Base-by-base conservation (phyloP, 306 rosid species). In the Lithocarpus polystachyus region DNA sequence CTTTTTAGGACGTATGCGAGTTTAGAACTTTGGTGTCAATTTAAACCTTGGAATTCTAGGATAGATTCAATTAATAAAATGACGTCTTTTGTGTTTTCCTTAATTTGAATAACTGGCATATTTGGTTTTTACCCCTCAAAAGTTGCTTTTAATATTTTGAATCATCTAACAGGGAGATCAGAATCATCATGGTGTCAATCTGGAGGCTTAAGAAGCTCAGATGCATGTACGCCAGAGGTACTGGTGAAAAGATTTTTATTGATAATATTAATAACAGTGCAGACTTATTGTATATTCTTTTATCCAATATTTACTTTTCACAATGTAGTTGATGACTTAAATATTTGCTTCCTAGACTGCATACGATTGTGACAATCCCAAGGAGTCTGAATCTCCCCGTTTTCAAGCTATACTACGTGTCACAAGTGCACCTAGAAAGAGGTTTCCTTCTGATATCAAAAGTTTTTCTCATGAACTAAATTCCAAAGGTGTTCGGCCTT, bases 351-450 rank as follows among this genome's bases (percentile, higher is more conserved):
- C 82, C 59, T 86, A 91, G 99, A 71, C 86, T 48, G 48, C 94
- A 57, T 95, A 87, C 81, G 99, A 95, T 78, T 93, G 89, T 80
- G 99, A 95, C 80, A 95, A 95, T 81, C 98, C 98, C 9, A 95
- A 95, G 89, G 99, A 95, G 89, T 93, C 98, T 6, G 99, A 95
- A 82, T 95, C 99, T 86, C 99, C 99, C 18, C 99, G 99, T 78
- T 95, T 95, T 89, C 98, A 95, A 93, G 99, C 99, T 71, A 89
- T 95, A 82, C 85, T 95, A 37, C 96, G 99, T 15, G 85, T 91
- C 80, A 95, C 99, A 31, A 95, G 94, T 89, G 99, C 97, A 65
- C 99, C 99, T 17, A 89, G 97, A 74, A 95, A 92, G 90, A 91
- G 92, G 87, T 79, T 85, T 87, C 99, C 98, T 68, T 56, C 89